Evolutionary conservation across 371 early-diverging fungal species (phyloP).

Genomic region (Mucor piriformis): DNA sequence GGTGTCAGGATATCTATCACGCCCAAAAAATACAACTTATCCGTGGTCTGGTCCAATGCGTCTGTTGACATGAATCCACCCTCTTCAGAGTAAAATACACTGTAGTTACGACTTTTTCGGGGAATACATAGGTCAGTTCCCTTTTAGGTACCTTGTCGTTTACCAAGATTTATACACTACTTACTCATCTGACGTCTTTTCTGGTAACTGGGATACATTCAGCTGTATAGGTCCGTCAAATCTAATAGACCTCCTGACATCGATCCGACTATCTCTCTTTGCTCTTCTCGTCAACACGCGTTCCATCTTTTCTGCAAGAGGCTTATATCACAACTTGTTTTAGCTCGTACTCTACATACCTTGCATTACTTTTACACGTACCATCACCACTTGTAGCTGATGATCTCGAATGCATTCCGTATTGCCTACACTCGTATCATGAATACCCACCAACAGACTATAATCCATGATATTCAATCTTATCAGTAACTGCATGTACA

Average conservation of each 20-base stretch:
- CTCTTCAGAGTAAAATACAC: conserved; percentile 86
- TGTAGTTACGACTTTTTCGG: conserved; percentile 57
- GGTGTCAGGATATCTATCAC: conserved; percentile 96
- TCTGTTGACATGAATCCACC: conserved; percentile 89
- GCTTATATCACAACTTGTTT: too few relatives aligned
- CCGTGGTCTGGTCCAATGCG: conserved; percentile 60
- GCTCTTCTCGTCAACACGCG: not conserved
- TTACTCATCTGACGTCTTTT: conserved; percentile 49
- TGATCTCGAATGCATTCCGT: conserved; percentile 81
- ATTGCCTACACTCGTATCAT: conserved; percentile 84
- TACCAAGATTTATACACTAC: too few relatives aligned
- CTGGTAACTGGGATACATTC: conserved; percentile 54
- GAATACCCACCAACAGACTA: conserved; percentile 91
- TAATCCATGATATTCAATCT: conserved; percentile 95
- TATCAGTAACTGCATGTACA: conserved; percentile 58
- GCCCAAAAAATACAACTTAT: conserved; percentile 88
- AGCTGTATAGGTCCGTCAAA: conserved; percentile 69
- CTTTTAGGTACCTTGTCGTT: not conserved
- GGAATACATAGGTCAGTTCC: not conserved
- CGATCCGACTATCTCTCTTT: conserved; percentile 59
- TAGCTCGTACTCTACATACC: too few relatives aligned
- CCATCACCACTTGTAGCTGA: conserved; percentile 31
- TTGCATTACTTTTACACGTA: conserved; percentile 1
- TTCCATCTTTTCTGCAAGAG: conserved; percentile 19
- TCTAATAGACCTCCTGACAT: conserved; percentile 68